Evolutionary conservation across 2,329 filamentous ascomycete genomes (phyloP), one percentile per base, ranked within the genome.

Genomic region (Arthroderma sp.): DNA sequence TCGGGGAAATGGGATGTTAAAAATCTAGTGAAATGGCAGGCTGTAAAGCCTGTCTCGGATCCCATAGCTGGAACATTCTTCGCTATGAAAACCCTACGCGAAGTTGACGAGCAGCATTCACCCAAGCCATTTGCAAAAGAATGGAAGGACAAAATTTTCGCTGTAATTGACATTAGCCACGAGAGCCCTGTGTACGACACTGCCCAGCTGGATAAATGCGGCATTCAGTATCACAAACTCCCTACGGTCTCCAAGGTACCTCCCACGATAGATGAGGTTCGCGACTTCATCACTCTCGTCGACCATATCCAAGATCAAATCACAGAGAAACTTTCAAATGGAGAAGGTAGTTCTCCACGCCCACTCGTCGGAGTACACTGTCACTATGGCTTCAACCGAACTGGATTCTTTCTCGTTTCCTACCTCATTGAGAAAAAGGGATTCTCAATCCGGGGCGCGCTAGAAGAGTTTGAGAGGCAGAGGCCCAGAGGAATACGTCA

Each of bases 1-100:
- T 84, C 87, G 53, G 88, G 88, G 3, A 96, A 96, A 66, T 96
- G 89, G 89, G 89, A 95, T 58, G 86, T 96, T 53, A 96, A 96
- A 67, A 96, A 96, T 57, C 72, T 95, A 7, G 79, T 76, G 48
- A 96, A 96, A 59, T 96, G 89, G 89, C 76, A 85, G 61, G 78
- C 78, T 11, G 83, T 93, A 1, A 65, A 69, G 1, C 83, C 87
- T 0, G 84, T 94, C 1, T 93, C 85, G 0, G 72, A 75, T 1
- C 79, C 82, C 3, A 91, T 96, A 48, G 84, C 75, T 0, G 77
- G 78, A 9, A 70, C 87, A 4, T 95, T 95, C 59, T 79, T 85
- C 28, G 88, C 86, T 2, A 83, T 95, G 74, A 95, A 96, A 65
- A 96, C 91, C 0, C 73, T 96, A 15, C 78, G 89, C 31, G 87